phyloP scores from a whole-genome alignment of 768 basidiomycete genomes.

The Trametes cinnabarina region DNA sequence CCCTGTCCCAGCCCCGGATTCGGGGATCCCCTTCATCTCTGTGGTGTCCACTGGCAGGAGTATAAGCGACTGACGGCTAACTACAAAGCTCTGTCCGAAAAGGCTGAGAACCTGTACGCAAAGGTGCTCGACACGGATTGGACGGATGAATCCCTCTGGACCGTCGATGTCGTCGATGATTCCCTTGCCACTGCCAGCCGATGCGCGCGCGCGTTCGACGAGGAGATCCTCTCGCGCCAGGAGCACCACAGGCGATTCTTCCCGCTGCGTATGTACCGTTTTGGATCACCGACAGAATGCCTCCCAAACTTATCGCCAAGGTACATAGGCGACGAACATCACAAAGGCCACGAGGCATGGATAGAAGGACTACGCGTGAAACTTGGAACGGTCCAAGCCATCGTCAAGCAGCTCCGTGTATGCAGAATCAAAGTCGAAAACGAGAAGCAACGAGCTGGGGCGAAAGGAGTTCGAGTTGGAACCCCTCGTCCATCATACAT shows the following conservation, averaged over 20 bases:
- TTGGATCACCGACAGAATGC: no score
- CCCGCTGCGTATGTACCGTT: slow-evolving; percentile 3
- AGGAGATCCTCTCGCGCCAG: slow-evolving; percentile 2
- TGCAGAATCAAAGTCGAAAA: background rate
- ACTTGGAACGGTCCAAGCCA: background rate
- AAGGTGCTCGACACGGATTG: background rate
- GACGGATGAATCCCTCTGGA: background rate
- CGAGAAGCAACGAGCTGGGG: background rate
- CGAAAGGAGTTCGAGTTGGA: no score
- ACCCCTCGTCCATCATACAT: no score
- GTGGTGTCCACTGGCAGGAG: slow-evolving; percentile 1
- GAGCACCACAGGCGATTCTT: slow-evolving; percentile 10
- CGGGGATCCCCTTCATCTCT: slow-evolving; percentile 5
- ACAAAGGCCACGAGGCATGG: slow-evolving; percentile 8
- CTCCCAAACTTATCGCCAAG: no score
- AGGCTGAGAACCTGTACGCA: background rate
- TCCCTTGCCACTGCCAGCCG: background rate
- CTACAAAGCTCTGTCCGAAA: slow-evolving; percentile 1
- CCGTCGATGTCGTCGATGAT: background rate
- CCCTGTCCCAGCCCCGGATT: background rate
- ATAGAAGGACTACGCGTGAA: background rate
- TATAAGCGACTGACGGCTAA: background rate
- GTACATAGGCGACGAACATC: no score
- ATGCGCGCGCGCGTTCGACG: background rate
- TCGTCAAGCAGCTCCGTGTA: background rate